Conservation (phyloP, 495 filamentous ascomycete genomes). For the Podospora pseudocomata region DNA sequence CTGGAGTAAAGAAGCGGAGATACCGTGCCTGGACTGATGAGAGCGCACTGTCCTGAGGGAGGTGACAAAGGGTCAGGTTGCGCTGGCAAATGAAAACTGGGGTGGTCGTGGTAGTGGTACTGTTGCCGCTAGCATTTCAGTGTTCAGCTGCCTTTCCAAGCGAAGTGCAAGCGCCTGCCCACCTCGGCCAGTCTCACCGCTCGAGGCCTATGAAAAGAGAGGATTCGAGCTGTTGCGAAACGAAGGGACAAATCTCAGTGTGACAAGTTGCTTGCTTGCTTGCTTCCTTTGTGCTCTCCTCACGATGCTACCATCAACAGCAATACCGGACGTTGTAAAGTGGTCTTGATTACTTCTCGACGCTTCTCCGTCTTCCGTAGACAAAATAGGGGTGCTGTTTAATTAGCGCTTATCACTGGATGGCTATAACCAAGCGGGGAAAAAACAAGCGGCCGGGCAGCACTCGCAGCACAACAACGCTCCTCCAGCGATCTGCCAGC, state of each 20-base stretch:
- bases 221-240: not conserved
- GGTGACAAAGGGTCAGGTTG: not conserved
- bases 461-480: not conserved
- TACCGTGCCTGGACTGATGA: conserved; percentile 4
- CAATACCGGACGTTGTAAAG: not conserved
- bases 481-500: not conserved
- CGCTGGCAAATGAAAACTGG: conserved; percentile 4
- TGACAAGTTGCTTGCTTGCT: not conserved
- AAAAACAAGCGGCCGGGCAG: not conserved
- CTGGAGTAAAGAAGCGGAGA: conserved; percentile 1
- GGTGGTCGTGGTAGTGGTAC: not conserved
- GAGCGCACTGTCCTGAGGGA: conserved; percentile 10
- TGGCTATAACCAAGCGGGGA: conserved; percentile 6
- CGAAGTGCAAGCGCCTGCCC: not conserved
- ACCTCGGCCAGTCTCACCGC: not conserved
- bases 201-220: not conserved
- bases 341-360: no score
- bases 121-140: not conserved
- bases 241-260: not conserved
- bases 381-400: not conserved
- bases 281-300: not conserved
- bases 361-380: not conserved
- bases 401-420: conserved; percentile 9
- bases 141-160: not conserved
- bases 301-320: not conserved